Evolutionary conservation across 441 rosid species (phyloP), one percentile per base, ranked within the genome.

Genomic region (Flueggea neowawraea): DNA sequence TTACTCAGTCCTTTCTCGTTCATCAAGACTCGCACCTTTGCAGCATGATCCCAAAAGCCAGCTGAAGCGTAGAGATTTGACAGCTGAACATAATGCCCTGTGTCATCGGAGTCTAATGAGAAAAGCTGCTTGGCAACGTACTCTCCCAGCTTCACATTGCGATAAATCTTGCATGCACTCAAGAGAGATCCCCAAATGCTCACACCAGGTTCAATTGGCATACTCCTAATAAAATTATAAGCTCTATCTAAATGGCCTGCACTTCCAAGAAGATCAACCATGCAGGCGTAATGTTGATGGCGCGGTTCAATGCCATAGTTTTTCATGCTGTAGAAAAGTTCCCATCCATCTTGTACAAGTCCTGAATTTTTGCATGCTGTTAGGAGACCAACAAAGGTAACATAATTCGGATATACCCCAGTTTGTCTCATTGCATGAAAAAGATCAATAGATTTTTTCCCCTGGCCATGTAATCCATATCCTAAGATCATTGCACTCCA

Each of bases 401-500:
- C 90, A 66, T 85, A 94, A 75, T 83, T 91, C n/a, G 90, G 91
- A 41, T 17, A 14, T 57, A 88, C 85, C 43, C 86, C 84, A 69
- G 70, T 64, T 63, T 70, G 67, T 56, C 62, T 78, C 91, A 84
- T 88, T 22, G 51, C 69, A 13, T 68, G 74, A 70, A 82, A 88
- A 69, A 88, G 82, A 63, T 69, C 61, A 66, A 88, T 79, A 31
- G 94, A 87, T 82, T 86, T 91, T 67, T 36, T 72, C 11, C 81
- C 90, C 49, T 58, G 64, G 10, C 97, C 97, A 63, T 83, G 94
- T 66, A 88, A 61, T 64, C 90, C 96, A 64, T 89, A 88, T 44
- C 94, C 94, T 44, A 88, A 76, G 54, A 84, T 84, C 96, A 87
- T 88, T 31, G 94, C 84, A 72, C 94, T 88, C 96, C 96, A 85